These are phyloP conservation scores for Toxicodendron radicans DNA, from an alignment of 345 rosid species.

Conservation along the genomic window DNA sequence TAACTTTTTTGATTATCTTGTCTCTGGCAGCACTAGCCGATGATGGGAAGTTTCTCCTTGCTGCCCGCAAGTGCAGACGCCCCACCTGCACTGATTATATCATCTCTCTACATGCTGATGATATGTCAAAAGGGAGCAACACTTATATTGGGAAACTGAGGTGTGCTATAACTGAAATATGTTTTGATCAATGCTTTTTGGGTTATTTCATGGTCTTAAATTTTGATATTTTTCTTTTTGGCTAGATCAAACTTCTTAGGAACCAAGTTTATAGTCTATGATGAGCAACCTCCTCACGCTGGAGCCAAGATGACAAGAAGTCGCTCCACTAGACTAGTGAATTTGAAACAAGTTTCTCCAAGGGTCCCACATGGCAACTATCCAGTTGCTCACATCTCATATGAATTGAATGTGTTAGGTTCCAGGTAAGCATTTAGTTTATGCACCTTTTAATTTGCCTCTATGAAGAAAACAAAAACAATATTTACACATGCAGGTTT, in stretches of 20 bases:
- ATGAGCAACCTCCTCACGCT: conserved; percentile 45
- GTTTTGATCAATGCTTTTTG: not conserved
- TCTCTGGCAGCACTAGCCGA: conserved; percentile 49
- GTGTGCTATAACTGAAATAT: conserved; percentile 27
- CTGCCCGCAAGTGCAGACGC: conserved; percentile 62
- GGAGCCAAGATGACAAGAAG: conserved; percentile 52
- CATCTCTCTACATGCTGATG: conserved; percentile 47
- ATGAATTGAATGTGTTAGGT: conserved; percentile 71
- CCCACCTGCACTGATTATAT: conserved; percentile 70
- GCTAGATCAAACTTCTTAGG: conserved; percentile 76
- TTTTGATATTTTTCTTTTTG: conserved; percentile 14
- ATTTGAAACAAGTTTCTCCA: conserved; percentile 56
- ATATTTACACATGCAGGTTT: not conserved
- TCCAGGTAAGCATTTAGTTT: conserved; percentile 44
- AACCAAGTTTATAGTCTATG: conserved; percentile 65
- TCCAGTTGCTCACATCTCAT: conserved; percentile 59
- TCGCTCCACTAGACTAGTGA: conserved; percentile 48
- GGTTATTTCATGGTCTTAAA: not conserved
- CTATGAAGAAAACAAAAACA: not conserved
- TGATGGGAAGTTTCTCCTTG: conserved; percentile 73
- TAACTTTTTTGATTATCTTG: conserved; percentile 12
- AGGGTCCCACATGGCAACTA: conserved; percentile 50
- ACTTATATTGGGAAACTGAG: conserved; percentile 62
- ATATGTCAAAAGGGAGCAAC: conserved; percentile 46
- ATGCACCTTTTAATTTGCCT: not conserved